Evolutionary conservation across 441 rosid genomes (phyloP).

Genomic region (Erysimum cheiri): DNA sequence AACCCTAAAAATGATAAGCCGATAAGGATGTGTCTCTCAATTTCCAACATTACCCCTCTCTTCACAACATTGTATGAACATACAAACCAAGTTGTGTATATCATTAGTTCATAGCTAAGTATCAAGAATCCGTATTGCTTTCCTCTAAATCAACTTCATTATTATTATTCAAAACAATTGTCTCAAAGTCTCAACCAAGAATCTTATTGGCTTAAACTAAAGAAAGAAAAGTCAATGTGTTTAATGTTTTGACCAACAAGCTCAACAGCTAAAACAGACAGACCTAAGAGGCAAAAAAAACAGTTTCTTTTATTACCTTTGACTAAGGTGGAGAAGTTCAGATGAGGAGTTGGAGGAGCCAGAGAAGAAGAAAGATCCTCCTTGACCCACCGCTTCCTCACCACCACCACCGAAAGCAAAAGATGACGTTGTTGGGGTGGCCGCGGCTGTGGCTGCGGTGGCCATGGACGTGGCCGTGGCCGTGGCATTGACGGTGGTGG

Average conservation of each 20-base stretch:
- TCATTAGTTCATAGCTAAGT: slow-evolving; percentile 1
- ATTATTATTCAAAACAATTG: slow-evolving; percentile 28
- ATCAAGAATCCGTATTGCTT: background rate
- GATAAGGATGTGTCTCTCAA: slow-evolving; percentile 41
- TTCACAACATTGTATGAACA: slow-evolving; percentile 28
- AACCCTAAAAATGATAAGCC: slow-evolving; percentile 5
- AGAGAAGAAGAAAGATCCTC: slow-evolving; percentile 54
- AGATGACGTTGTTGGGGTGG: slow-evolving; percentile 15
- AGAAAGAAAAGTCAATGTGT: slow-evolving; percentile 25
- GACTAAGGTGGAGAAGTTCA: slow-evolving; percentile 64
- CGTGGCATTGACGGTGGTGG: slow-evolving; percentile 55
- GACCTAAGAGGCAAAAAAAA: slow-evolving; percentile 5
- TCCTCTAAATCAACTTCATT: background rate
- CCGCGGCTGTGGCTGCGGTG: background rate
- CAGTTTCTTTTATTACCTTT: slow-evolving; percentile 53
- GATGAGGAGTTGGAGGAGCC: slow-evolving; percentile 62
- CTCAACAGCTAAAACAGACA: slow-evolving; percentile 31
- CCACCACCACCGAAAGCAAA: slow-evolving; percentile 35
- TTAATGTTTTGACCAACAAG: slow-evolving; percentile 32
- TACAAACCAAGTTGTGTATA: slow-evolving; percentile 22
- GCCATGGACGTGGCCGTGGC: slow-evolving; percentile 19
- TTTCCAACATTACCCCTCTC: slow-evolving; percentile 45
- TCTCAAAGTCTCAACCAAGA: slow-evolving; percentile 28
- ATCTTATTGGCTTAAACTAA: slow-evolving; percentile 30
- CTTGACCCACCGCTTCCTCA: slow-evolving; percentile 45